Conservation (phyloP, 2,329 filamentous ascomycete genomes). For the Coleophoma crateriformis region DNA sequence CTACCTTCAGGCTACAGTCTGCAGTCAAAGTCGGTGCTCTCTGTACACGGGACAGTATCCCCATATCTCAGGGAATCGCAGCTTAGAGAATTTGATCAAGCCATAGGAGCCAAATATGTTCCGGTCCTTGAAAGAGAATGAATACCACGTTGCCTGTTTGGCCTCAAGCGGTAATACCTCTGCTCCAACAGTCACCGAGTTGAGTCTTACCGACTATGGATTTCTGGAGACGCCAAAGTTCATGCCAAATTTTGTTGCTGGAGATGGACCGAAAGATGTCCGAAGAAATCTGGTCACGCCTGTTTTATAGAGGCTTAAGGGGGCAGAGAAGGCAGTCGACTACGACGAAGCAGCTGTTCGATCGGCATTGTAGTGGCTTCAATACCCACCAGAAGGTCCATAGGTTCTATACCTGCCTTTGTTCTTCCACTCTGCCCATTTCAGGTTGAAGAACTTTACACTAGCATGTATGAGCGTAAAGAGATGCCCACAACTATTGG, state of each 20-base stretch:
- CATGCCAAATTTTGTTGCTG: constrained; percentile 24
- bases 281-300: constrained; percentile 31
- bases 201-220: constrained; percentile 38
- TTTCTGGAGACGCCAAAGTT: constrained; percentile 34
- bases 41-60: constrained; percentile 42
- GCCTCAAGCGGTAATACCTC: constrained; percentile 36
- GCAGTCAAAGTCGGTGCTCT: constrained; percentile 38
- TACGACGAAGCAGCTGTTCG: constrained; percentile 39
- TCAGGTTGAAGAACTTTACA: constrained; percentile 41
- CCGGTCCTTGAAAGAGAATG: constrained; percentile 34
- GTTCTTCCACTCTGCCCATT: constrained; percentile 40
- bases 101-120: constrained; percentile 43
- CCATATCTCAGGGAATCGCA: constrained; percentile 39
- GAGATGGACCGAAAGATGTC: constrained; percentile 8
- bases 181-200: constrained; percentile 35
- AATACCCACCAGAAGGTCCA: constrained; percentile 33
- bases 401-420: constrained; percentile 38
- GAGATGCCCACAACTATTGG: constrained; percentile 14
- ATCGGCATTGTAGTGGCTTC: constrained; percentile 36
- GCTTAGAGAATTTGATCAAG: constrained; percentile 40
- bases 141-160: constrained; percentile 41
- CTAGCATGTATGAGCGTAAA: constrained; percentile 37
- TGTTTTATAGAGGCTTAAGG: constrained; percentile 36
- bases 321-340: constrained; percentile 31
- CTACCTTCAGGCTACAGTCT: constrained; percentile 39